phyloP scores from a whole-genome alignment of 2,329 filamentous ascomycete species.

The Botrytis fabae region DNA sequence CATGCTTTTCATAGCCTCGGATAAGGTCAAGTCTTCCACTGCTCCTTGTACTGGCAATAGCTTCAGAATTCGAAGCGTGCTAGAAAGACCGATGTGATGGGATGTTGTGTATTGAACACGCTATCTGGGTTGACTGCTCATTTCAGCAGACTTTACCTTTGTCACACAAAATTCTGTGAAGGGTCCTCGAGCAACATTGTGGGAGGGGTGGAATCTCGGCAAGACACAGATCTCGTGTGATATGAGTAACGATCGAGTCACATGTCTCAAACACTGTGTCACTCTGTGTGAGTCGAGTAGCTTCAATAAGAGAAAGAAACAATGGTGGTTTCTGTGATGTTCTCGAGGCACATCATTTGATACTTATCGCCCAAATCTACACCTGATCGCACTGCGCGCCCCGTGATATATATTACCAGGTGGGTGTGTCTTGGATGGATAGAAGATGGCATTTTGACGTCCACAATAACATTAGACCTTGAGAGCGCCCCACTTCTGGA shows the following conservation, averaged over 20 bases:
- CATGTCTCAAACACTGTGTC: neutral
- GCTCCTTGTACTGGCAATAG: neutral
- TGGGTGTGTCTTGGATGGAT: neutral
- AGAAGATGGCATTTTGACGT: neutral
- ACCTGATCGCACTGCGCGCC: neutral
- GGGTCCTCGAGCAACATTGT: neutral
- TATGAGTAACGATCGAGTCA: conserved; percentile 14
- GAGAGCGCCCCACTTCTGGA: neutral
- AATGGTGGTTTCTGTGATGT: too few species aligned
- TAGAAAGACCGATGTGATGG: neutral
- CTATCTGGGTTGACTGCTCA: neutral
- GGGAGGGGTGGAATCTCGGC: neutral
- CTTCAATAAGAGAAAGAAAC: neutral
- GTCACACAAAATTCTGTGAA: neutral
- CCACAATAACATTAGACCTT: neutral
- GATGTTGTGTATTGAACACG: neutral
- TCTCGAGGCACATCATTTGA: neutral
- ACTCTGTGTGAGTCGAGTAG: neutral
- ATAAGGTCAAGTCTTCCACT: neutral
- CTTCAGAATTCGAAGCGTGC: too few species aligned
- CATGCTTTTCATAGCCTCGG: too few species aligned
- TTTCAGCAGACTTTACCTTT: neutral
- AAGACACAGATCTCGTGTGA: conserved; percentile 1
- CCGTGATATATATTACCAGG: conserved; percentile 5
- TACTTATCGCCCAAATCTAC: neutral